phyloP scores from a whole-genome alignment of 2,329 filamentous ascomycete species.

The Calonectria leucothoes region DNA sequence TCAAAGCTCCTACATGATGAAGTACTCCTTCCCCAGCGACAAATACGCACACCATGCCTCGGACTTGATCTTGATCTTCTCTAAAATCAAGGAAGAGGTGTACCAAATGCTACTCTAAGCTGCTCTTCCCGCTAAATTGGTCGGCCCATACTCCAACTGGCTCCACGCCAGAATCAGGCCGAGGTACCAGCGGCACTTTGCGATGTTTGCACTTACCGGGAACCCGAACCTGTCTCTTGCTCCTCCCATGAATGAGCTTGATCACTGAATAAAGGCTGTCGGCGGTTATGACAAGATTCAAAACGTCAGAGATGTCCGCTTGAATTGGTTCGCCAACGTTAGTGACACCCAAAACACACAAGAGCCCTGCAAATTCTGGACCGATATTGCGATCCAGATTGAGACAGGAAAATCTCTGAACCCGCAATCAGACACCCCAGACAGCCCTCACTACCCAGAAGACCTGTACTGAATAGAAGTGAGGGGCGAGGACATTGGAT shows the following conservation, averaged over 20 bases:
- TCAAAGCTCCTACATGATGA: conserved; percentile 16
- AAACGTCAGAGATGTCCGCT: neutral
- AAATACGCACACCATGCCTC: neutral
- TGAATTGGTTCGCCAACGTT: neutral
- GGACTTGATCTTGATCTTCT: neutral
- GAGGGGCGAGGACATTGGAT: neutral
- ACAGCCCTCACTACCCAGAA: neutral
- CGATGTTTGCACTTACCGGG: neutral
- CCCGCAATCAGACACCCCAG: too few relatives aligned
- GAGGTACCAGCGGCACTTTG: neutral
- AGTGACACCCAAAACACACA: neutral
- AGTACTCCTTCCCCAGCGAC: neutral
- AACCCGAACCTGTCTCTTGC: neutral
- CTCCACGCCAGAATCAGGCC: neutral
- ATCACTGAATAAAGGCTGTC: neutral
- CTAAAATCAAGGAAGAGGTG: neutral
- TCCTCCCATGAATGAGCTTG: neutral
- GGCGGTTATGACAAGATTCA: neutral
- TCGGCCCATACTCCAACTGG: neutral
- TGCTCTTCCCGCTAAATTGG: neutral
- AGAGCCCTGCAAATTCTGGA: neutral
- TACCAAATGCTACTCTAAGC: neutral
- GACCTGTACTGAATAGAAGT: neutral
- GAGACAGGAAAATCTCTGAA: neutral
- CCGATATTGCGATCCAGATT: neutral